phyloP scores from a whole-genome alignment of 2,329 filamentous ascomycete species.

The Paecilomyces variotii region DNA sequence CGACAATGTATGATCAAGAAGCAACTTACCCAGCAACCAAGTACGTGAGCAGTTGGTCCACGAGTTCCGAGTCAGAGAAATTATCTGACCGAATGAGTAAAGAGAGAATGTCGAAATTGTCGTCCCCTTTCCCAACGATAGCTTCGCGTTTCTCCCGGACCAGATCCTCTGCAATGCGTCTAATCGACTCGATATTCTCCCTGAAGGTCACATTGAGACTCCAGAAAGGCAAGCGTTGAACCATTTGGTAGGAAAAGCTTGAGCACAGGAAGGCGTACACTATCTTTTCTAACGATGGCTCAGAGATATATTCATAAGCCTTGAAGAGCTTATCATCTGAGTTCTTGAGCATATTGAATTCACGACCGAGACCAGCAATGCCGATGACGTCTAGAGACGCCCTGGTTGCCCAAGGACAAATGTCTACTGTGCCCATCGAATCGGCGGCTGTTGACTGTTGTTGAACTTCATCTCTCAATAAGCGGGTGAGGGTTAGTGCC shows the following conservation, averaged over 20 bases:
- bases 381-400: slow-evolving; percentile 40
- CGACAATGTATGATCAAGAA: neutral
- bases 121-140: too few relatives aligned
- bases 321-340: slow-evolving; percentile 48
- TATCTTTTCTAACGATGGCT: too few relatives aligned
- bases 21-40: slow-evolving; percentile 29
- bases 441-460: slow-evolving; percentile 47
- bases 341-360: slow-evolving; percentile 55
- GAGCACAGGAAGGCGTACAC: too few relatives aligned
- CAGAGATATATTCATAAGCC: neutral
- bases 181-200: too few relatives aligned
- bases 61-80: slow-evolving; percentile 31
- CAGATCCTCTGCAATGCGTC: too few relatives aligned
- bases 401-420: slow-evolving; percentile 55
- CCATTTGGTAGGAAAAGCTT: too few relatives aligned
- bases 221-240: too few relatives aligned
- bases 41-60: slow-evolving; percentile 36
- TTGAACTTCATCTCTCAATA: slow-evolving; percentile 1
- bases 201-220: too few relatives aligned
- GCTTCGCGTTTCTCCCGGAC: too few relatives aligned
- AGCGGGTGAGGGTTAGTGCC: slow-evolving; percentile 49
- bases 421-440: slow-evolving; percentile 16
- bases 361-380: slow-evolving; percentile 55
- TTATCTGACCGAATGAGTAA: slow-evolving; percentile 2
- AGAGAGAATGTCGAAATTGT: too few relatives aligned